Percentiles rank a stretch among this genome's conserved stretches.
Conservation (phyloP, 2,329 filamentous ascomycete species). For the Ceratocystis diversiconidia region DNA sequence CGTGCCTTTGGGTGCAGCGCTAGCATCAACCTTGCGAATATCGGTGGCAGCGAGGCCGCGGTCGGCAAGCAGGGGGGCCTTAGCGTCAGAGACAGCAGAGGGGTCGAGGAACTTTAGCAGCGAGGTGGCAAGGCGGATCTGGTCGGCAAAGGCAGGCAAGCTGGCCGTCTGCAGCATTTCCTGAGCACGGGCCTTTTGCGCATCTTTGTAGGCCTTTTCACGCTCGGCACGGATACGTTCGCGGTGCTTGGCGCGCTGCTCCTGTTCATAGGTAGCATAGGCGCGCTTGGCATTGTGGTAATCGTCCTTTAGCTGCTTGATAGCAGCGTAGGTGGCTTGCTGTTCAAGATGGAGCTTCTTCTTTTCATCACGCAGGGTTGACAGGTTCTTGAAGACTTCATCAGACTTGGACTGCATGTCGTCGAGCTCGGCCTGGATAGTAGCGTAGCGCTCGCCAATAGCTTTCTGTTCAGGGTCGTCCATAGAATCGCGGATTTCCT, state of each 20-base stretch:
- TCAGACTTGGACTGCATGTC: constrained; percentile 85
- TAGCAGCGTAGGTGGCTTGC: constrained; percentile 67
- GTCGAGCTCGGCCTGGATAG: constrained; percentile 78
- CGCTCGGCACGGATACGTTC: constrained; percentile 74
- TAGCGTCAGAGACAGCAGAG: constrained; percentile 47
- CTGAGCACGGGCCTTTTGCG: constrained; percentile 62
- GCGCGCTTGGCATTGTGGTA: constrained; percentile 74
- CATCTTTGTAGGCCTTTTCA: constrained; percentile 54
- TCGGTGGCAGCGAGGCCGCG: constrained; percentile 66
- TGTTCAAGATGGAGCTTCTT: constrained; percentile 72
- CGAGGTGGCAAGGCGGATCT: constrained; percentile 78
- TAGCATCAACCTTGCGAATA: constrained; percentile 69
- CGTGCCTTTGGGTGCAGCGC: constrained; percentile 65
- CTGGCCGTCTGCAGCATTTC: constrained; percentile 67
- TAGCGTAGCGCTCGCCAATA: constrained; percentile 70
- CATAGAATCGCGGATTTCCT: constrained; percentile 73
- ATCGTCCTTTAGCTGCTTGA: constrained; percentile 79
- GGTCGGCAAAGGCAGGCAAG: constrained; percentile 77
- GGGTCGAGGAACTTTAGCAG: constrained; percentile 89
- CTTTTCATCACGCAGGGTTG: constrained; percentile 70
- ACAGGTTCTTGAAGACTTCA: constrained; percentile 75
- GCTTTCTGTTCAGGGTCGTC: constrained; percentile 87
- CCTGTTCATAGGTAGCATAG: constrained; percentile 68
- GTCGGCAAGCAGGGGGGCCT: constrained; percentile 47
- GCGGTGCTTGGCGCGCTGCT: constrained; percentile 59